These are phyloP conservation scores for Cadophora luteo-olivacea DNA, from an alignment of 2,329 filamentous ascomycete species.

Conservation along the genomic window DNA sequence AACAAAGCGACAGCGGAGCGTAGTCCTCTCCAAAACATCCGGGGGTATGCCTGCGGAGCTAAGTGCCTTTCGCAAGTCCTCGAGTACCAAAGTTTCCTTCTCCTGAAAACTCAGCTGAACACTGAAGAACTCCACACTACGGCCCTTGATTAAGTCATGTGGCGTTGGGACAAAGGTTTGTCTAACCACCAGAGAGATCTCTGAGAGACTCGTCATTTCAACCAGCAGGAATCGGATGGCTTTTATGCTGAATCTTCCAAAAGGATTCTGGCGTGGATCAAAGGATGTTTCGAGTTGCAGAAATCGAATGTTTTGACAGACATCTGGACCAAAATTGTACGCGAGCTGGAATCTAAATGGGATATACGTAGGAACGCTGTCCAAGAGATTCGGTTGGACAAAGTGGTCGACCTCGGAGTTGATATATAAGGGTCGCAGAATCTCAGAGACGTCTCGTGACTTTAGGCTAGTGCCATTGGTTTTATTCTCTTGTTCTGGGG, in stretches of 20 bases:
- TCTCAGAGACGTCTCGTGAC: background rate
- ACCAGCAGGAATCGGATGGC: background rate
- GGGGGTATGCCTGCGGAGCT: background rate
- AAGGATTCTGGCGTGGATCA: background rate
- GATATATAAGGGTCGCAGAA: background rate
- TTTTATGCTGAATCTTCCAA: background rate
- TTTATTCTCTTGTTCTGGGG: background rate
- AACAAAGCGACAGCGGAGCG: background rate
- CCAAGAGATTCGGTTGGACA: background rate
- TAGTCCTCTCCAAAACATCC: background rate
- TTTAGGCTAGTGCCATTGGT: background rate
- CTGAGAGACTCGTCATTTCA: background rate
- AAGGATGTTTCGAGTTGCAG: background rate
- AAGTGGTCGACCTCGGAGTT: background rate
- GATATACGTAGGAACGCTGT: background rate
- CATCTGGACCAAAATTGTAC: background rate
- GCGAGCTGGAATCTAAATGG: background rate
- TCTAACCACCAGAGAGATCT: background rate
- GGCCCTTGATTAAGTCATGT: background rate
- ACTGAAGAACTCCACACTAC: background rate
- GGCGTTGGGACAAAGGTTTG: background rate
- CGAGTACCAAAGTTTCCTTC: background rate
- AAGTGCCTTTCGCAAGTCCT: background rate
- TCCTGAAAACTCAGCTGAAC: background rate
- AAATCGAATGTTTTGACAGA: background rate